Percentiles rank a stretch among this genome's conserved stretches.
These are phyloP conservation scores for Uromyces viciae-fabae DNA, from an alignment of 1,284 basidiomycete genomes.

Conservation along the genomic window DNA sequence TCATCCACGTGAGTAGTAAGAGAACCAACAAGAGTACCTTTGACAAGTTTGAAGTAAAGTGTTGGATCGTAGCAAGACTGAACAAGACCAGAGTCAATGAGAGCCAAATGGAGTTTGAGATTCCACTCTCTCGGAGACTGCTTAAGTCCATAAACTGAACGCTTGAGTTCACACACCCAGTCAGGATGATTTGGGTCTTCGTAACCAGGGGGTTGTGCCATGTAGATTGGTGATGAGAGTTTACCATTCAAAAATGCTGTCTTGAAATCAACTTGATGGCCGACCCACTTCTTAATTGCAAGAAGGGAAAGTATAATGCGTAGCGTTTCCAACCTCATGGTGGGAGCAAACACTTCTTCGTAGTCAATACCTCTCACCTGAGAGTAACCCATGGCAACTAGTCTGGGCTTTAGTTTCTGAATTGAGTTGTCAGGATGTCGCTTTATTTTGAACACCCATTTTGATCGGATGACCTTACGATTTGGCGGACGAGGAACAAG, in stretches of 20 bases:
- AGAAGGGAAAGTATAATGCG: conserved; percentile 40
- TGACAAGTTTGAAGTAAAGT: background rate
- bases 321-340: background rate
- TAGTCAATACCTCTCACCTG: conserved; percentile 44
- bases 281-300: conserved; percentile 12
- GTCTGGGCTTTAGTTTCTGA: conserved; percentile 40
- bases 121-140: background rate
- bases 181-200: background rate
- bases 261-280: conserved; percentile 43
- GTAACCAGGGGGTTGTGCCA: background rate
- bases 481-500: background rate
- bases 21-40: background rate
- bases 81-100: background rate
- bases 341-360: conserved; percentile 44
- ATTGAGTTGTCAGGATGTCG: background rate
- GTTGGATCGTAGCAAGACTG: background rate
- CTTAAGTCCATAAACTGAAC: background rate
- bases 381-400: conserved; percentile 46
- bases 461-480: background rate
- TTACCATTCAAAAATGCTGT: conserved; percentile 39
- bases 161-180: background rate
- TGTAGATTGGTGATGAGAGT: background rate
- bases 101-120: background rate
- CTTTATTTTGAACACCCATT: conserved; percentile 43
- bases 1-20: background rate